Evolutionary conservation across 805 yeast genomes (phyloP), one percentile per base, ranked within the genome.

Genomic region (Ogataea dorogensis): DNA sequence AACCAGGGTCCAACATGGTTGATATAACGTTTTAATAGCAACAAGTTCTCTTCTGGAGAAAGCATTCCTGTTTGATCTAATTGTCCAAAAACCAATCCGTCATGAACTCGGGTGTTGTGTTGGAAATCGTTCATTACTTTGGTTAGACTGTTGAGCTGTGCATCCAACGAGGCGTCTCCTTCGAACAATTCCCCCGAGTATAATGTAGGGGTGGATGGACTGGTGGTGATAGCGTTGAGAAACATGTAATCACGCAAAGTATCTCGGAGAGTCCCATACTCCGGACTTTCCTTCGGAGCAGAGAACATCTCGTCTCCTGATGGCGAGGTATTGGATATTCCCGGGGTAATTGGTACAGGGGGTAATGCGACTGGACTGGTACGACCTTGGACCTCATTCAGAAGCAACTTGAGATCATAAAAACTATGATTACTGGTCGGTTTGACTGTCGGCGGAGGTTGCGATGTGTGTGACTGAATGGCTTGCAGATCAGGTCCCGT

Each of bases 161-260:
- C 43, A 27, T 40, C 38, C 11, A 38, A 14, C 14, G 44, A 44
- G n/a, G n/a, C 16, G 14, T 43, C 32, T 20, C 28, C 22, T 7
- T 18, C 33, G n/a, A 24, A 19, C 22, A 24, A 9, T 13, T 40
- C 42, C 14, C 30, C 33, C 26, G 38, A 26, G 12, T 22, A 9
- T 7, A 23, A 22, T n/a, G 30, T 20, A 9, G 50, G 42, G 15
- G 44, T 36, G 21, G 40, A 40, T 21, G 46, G 46, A 19, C 35
- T 34, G 11, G 42, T 28, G 11, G 49, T 43, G 25, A 44, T 49
- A 4, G 66, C 68, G 36, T 62, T 64, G n/a, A 64, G 55, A 47
- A 61, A 63, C 68, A 64, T 64, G 37, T 57, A 65, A 36, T 64
- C 68, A 42, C 70, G 52, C 27, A 64, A 47, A 2, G 67, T 61